phyloP scores from a whole-genome alignment of 345 rosid genomes.

The Eucalyptus rudis region DNA sequence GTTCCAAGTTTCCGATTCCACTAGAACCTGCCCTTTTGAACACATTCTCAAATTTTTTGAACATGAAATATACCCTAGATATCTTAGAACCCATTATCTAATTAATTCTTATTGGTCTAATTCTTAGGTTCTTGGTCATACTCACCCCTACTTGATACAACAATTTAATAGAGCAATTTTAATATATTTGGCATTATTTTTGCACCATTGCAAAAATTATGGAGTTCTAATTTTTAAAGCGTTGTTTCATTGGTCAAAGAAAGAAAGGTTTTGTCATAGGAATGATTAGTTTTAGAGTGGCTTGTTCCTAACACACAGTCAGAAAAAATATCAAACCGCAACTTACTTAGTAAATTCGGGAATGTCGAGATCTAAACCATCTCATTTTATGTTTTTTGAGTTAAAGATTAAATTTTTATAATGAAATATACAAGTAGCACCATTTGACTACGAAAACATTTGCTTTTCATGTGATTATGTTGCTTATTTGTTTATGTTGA shows the following conservation, averaged over 20 bases:
- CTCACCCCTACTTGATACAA: rapidly evolving
- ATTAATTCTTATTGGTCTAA: too few species aligned
- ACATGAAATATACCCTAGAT: too few species aligned
- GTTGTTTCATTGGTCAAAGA: not conserved
- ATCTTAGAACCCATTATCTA: too few species aligned
- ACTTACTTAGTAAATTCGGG: rapidly evolving
- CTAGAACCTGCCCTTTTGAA: rapidly evolving
- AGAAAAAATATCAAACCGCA: not conserved
- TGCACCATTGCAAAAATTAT: not conserved
- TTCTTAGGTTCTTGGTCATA: too few species aligned
- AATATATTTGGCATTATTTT: not conserved
- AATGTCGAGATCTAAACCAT: not conserved
- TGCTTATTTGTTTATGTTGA: not conserved
- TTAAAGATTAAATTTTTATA: not conserved
- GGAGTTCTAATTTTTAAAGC: not conserved
- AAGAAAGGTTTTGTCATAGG: not conserved
- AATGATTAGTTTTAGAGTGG: rapidly evolving
- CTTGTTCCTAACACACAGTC: not conserved
- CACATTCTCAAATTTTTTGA: too few species aligned
- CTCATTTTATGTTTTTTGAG: not conserved
- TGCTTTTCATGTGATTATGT: not conserved
- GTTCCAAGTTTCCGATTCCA: too few species aligned
- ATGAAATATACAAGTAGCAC: not conserved
- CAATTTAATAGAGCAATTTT: not conserved
- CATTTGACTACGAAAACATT: not conserved